A percentile compares a stretch with the other conserved stretches of the same genome.
Conservation (phyloP, 768 basidiomycete genomes). For the Coprinopsis cinerea region DNA sequence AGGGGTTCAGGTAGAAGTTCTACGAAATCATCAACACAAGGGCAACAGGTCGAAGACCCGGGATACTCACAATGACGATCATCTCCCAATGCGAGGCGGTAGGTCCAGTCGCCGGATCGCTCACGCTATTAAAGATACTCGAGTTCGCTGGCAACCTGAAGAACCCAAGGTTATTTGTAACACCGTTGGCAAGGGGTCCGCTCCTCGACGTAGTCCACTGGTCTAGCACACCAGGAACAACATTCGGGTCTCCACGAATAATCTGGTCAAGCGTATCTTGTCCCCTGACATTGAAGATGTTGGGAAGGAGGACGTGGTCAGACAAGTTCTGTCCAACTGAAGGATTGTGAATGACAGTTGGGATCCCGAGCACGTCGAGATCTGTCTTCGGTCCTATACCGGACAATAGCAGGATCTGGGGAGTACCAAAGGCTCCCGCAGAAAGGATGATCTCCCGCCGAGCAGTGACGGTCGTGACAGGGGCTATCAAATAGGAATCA, state of each 20-base stretch:
- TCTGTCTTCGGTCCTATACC: conserved; percentile 34
- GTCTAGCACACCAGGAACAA: conserved; percentile 13
- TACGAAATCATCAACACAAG: background rate
- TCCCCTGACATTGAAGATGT: conserved; percentile 21
- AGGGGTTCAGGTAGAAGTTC: conserved; percentile 17
- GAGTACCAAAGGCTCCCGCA: conserved; percentile 16
- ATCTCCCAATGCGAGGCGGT: conserved; percentile 27
- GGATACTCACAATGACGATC: conserved; percentile 21
- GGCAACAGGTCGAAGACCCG: background rate
- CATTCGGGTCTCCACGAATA: conserved; percentile 16
- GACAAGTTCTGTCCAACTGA: conserved; percentile 45
- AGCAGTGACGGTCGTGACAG: conserved; percentile 9
- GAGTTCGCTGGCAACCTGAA: conserved; percentile 23
- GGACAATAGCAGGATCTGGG: conserved; percentile 30
- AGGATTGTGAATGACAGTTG: conserved; percentile 29
- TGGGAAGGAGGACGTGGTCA: conserved; percentile 29
- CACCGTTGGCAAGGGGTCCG: conserved; percentile 24
- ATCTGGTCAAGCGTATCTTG: conserved; percentile 20
- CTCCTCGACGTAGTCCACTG: conserved; percentile 24
- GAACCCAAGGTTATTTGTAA: conserved; percentile 25
- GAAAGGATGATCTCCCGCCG: conserved; percentile 16
- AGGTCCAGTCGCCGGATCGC: conserved; percentile 27
- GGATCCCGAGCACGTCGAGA: conserved; percentile 32
- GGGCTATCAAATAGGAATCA: background rate
- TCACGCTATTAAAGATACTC: conserved; percentile 17